Base-by-base conservation (phyloP, 805 yeast genomes). In the Cyberlindnera saturnus region DNA sequence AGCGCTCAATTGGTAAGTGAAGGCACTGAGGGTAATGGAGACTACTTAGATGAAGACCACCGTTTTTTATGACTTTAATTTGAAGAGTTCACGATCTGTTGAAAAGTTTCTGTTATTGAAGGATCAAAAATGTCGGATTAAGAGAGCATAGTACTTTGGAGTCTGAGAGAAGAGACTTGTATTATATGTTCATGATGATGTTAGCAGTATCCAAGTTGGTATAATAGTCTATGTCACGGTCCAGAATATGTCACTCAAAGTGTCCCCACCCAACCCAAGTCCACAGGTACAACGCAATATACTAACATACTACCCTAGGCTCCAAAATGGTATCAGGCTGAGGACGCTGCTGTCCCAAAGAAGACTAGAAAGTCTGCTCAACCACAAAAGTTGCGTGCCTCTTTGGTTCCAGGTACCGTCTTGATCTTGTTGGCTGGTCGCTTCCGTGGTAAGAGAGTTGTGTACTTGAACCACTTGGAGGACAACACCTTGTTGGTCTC, bases 401-500 rank as follows among this genome's bases (percentile, higher is more conserved):
- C 96, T 55, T 78, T 91, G 67, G 95, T 86, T 59, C 97, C 97
- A 73, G 99, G 99, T 72, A 85, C 97, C 67, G 97, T 91, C 61
- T 79, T 93, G 70, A 91, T 91, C 73, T 78, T 91, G 71, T 82
- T 91, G 70, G 97, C 98, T 65, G 99, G 99, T 71, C 88, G 96
- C 76, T 91, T 88, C 95, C 87, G 99, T 77, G 99, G 99, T 73
- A 93, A 91, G 88, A 90, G 99, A 79, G 99, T 93, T 64, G 97
- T 91, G 54, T 86, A 85, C 86, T 83, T 91, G 72, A 91, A 90
- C 84, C 77, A 85, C 74, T 82, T 93, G 70, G 97, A 89, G 77
- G 98, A 93, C 83, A 87, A 88, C 88, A 91, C 97, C 59, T 79
- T 91, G 65, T 86, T 91, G 69, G 96, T 91, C 56, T 77, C 96